A percentile compares a stretch with the other conserved stretches of the same genome.
phyloP scores from a whole-genome alignment of 2,329 filamentous ascomycete genomes.

The Purpureocillium takamizusanense region DNA sequence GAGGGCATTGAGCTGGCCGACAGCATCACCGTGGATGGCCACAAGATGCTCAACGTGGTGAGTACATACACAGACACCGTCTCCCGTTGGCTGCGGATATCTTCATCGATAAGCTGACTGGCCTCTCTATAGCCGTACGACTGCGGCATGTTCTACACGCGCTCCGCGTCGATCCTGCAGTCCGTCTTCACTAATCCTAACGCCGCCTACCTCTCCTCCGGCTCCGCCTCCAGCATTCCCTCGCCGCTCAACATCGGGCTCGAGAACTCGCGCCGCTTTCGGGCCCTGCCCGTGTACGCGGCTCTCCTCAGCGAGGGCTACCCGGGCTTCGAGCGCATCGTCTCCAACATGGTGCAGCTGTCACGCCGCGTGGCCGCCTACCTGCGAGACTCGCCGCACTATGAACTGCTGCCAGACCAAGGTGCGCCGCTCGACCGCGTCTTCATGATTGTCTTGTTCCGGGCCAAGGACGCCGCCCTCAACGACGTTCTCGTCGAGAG shows the following conservation, averaged over 20 bases:
- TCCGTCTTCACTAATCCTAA: slow-evolving; percentile 74
- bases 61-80: too few species aligned
- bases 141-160: slow-evolving; percentile 80
- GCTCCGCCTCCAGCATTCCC: slow-evolving; percentile 42
- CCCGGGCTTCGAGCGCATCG: slow-evolving; percentile 57
- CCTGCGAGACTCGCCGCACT: slow-evolving; percentile 51
- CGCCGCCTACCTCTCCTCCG: slow-evolving; percentile 63
- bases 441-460: slow-evolving; percentile 64
- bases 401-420: slow-evolving; percentile 54
- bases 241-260: slow-evolving; percentile 80
- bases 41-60: slow-evolving; percentile 87
- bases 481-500: slow-evolving; percentile 59
- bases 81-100: too few species aligned
- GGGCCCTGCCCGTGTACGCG: slow-evolving; percentile 83
- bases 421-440: slow-evolving; percentile 38
- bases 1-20: slow-evolving; percentile 73
- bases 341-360: slow-evolving; percentile 63
- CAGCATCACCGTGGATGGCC: slow-evolving; percentile 77
- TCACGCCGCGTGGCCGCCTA: slow-evolving; percentile 58
- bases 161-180: slow-evolving; percentile 46
- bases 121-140: slow-evolving; percentile 60
- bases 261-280: slow-evolving; percentile 85
- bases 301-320: slow-evolving; percentile 67
- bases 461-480: slow-evolving; percentile 51
- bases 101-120: not conserved